Evolutionary conservation across 768 basidiomycete genomes (phyloP), one percentile per base, ranked within the genome.

Genomic region (Xerocomellus amylosporus): DNA sequence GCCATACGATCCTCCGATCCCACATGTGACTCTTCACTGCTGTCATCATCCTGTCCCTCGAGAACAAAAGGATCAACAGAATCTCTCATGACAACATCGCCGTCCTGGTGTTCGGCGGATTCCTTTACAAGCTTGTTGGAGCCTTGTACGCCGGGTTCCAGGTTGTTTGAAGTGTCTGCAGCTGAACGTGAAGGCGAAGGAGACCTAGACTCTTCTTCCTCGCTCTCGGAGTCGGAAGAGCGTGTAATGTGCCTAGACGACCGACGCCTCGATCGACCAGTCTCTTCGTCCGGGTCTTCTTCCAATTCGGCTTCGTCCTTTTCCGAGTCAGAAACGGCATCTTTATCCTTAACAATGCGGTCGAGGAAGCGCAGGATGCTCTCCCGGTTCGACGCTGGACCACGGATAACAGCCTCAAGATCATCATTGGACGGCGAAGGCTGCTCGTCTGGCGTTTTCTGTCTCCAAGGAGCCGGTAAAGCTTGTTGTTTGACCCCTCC

Each of bases 331-430:
- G 64, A 53, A 30, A 30, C 30, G 30, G 2, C 68, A 34, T 63
- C 68, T 3, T 68, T 64, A 10, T 66, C 44, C 13, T 57, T 73
- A 63, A 57, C 58, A 48, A 71, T 58, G 46, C 51, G 68, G 22
- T 69, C 68, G 2, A 75, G 52, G 22, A 74, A 58, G n/a, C 68
- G 58, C 30, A 57, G 20, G 20, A 65, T 42, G 28, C 51, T 66
- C 40, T 55, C 53, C 0, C 60, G 63, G 34, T 61, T 60, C 26
- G 56, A 45, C n/a, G 46, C 42, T 8, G 80, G 78, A 3, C 77
- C 78, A 28, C 71, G 74, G 13, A 81, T 60, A 45, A 80, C 58
- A 9, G 73, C 71, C 8, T 80, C 75, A n/a, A 79, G 49, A 34
- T 75, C 67, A 30, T 60, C 56, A 2, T 64, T 52, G 14, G 51